Base-by-base conservation (phyloP, 257 asterid genomes). In the Rauvolfia tetraphylla region DNA sequence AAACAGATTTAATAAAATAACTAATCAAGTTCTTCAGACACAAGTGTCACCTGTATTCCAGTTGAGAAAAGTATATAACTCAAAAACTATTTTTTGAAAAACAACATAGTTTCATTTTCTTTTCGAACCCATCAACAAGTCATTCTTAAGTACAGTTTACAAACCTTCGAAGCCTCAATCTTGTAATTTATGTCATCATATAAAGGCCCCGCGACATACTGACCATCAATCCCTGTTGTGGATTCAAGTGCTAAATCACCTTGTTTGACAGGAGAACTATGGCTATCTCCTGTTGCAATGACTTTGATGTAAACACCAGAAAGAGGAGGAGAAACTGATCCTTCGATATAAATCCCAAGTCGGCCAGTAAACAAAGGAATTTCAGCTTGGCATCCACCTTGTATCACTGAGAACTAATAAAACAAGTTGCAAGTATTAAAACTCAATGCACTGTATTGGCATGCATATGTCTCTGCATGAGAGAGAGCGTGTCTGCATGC, bases 261-360 rank as follows among this genome's bases (percentile, higher is more conserved):
- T 85, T 81, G 86, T 84, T 90, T 89, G 61, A 92, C 88, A 44
- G 86, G 80, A 83, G 96, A 86, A 80, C 77, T 82, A 11, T n/a
- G 86, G 82, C 98, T 90, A 48, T 86, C 92, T 76, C 89, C 84
- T 77, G 80, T 88, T 41, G 98, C 95, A 82, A 85, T 82, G 69
- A 91, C 90, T 85, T 86, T 82, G 84, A 95, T 86, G 62, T 81
- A 79, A 81, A 95, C 97, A 79, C 83, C 86, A 82, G 93, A 82
- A 83, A 92, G 97, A 34, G 98, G 90, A 79, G 98, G 98, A 68
- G 92, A 85, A 79, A 92, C 96, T 65, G 98, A 90, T 86, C 98
- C 98, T 91, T 92, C 91, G 68, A 95, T 87, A 69, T 95, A 92
- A 77, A 90, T 84, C 74, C 98, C 98, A 78, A 80, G 75, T 72